A percentile compares a stretch with the other conserved stretches of the same genome.
phyloP scores from a whole-genome alignment of 306 rosid species.

The Cicer cuneatum region DNA sequence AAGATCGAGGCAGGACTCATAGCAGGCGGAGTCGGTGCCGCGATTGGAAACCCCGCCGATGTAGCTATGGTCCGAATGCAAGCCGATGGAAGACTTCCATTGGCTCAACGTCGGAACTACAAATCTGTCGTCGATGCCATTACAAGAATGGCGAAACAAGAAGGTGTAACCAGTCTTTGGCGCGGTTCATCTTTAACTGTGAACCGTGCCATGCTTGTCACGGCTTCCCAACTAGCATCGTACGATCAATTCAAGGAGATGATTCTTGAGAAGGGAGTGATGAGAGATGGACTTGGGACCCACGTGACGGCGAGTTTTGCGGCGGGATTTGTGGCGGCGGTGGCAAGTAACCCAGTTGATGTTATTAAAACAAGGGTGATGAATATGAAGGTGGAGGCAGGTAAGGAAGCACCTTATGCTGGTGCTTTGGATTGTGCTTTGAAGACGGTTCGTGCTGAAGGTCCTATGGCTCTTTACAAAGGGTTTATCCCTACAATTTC shows the following conservation, averaged over 20 bases:
- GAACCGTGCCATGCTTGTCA: conserved; percentile 86
- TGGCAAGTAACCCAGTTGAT: conserved; percentile 75
- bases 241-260: conserved; percentile 76
- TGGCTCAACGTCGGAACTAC: conserved; percentile 69
- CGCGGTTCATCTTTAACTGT: conserved; percentile 76
- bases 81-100: conserved; percentile 77
- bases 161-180: conserved; percentile 74
- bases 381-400: conserved; percentile 82
- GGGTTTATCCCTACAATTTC: conserved; percentile 82
- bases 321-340: conserved; percentile 84
- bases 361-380: conserved; percentile 81
- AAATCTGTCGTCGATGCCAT: conserved; percentile 74
- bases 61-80: conserved; percentile 89
- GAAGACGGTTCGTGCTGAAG: conserved; percentile 76
- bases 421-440: conserved; percentile 76
- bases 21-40: conserved; percentile 70
- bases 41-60: conserved; percentile 77
- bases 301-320: conserved; percentile 81
- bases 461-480: conserved; percentile 73
- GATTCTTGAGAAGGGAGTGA: conserved; percentile 57
- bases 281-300: conserved; percentile 79
- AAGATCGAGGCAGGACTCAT: conserved; percentile 70
- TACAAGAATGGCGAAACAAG: conserved; percentile 57
- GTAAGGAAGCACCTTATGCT: conserved; percentile 62
- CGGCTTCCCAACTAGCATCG: conserved; percentile 78